phyloP scores from a whole-genome alignment of 1,284 basidiomycete genomes.

The Leucoagaricus sp. region DNA sequence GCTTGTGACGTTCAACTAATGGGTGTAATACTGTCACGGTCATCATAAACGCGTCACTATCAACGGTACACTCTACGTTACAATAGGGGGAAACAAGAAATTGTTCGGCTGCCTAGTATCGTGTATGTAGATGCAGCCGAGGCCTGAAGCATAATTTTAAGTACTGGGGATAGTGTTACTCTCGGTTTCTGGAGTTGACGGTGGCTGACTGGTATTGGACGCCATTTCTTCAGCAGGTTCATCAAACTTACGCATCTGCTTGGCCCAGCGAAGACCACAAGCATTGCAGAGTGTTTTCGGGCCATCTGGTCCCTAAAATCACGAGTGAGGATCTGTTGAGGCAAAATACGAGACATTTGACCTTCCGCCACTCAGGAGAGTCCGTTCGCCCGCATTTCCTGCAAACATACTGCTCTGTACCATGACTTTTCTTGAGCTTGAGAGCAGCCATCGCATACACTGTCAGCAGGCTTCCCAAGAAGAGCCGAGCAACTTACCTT shows the following conservation, averaged over 20 bases:
- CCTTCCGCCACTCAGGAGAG: constrained; percentile 86
- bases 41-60: not conserved
- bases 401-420: constrained; percentile 70
- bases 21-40: not conserved
- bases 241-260: constrained; percentile 44
- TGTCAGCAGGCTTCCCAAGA: not conserved
- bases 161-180: not conserved
- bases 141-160: not conserved
- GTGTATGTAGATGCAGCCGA: not conserved
- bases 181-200: constrained; percentile 3
- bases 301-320: constrained; percentile 68
- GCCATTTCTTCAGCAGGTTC: constrained; percentile 21
- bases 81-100: too few relatives aligned
- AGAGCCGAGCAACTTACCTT: constrained; percentile 31
- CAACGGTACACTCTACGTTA: not conserved
- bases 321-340: constrained; percentile 15
- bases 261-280: constrained; percentile 84
- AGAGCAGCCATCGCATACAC: not conserved
- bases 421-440: constrained; percentile 52
- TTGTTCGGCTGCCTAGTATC: too few relatives aligned
- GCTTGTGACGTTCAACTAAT: constrained; percentile 11
- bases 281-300: constrained; percentile 90
- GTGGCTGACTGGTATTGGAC: constrained; percentile 5
- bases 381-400: constrained; percentile 79
- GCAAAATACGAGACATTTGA: constrained; percentile 29